Conservation (phyloP, 805 yeast species). For the Metschnikowia hibisci region DNA sequence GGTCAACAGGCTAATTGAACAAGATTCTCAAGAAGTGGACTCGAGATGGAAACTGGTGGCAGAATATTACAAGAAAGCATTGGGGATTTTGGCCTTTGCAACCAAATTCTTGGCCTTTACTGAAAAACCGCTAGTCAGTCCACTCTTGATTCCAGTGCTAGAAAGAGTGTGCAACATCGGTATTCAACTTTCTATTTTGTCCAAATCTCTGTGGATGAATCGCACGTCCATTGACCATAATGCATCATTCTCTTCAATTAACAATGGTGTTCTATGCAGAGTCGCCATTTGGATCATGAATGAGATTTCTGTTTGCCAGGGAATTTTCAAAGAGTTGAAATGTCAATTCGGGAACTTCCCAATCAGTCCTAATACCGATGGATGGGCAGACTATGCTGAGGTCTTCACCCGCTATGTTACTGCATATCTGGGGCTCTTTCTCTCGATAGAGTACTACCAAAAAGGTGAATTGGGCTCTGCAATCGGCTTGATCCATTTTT, state of each 20-base stretch:
- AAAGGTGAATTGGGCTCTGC: constrained; percentile 44
- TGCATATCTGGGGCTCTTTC: constrained; percentile 44
- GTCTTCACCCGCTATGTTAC: constrained; percentile 32
- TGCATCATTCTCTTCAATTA: constrained; percentile 16
- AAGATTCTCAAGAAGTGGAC: constrained; percentile 16
- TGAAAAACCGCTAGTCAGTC: constrained; percentile 1
- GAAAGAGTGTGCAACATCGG: constrained; percentile 26
- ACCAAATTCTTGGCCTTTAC: constrained; percentile 6
- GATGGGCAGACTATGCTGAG: constrained; percentile 30
- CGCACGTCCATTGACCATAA: constrained; percentile 16
- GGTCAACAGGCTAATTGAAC: constrained; percentile 33
- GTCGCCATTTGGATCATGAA: constrained; percentile 40
- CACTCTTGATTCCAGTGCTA: constrained; percentile 10
- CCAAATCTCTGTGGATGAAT: constrained; percentile 38
- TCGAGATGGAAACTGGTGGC: constrained; percentile 37
- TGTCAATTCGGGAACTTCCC: background rate
- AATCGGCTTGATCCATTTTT: constrained; percentile 40
- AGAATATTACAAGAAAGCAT: constrained; percentile 29
- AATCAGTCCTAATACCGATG: constrained; percentile 9
- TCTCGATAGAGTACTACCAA: constrained; percentile 44
- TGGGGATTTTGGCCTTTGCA: constrained; percentile 28
- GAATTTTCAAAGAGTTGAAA: constrained; percentile 14
- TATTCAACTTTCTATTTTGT: constrained; percentile 37
- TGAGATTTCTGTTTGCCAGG: constrained; percentile 27
- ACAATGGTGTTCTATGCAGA: constrained; percentile 42